Evolutionary conservation across 495 filamentous ascomycete genomes (phyloP), one percentile per base, ranked within the genome.

Genomic region (Cairneyella variabilis): DNA sequence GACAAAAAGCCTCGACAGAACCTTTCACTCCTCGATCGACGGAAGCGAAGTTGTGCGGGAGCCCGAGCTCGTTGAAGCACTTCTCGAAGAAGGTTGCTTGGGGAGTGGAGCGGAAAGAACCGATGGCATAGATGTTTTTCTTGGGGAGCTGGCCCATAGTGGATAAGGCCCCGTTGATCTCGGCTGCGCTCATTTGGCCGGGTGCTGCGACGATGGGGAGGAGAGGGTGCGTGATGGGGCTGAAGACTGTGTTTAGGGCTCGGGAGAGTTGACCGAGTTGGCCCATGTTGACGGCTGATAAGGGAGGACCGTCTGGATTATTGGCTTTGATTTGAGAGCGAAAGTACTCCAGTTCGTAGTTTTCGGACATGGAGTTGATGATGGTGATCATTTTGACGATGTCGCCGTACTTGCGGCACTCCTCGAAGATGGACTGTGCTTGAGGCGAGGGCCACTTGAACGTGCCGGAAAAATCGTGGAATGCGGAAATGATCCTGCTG

Each of bases 351-450:
- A 93, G 75, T 69, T 91, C 86, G 62, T 90, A 91, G 66, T 91
- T 91, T 52, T 89, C 88, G 58, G 89, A 84, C 64, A 85, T 82
- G 16, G 84, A 82, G 56, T 78, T 81, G 56, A 88, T 85, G 66
- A 90, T 83, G 16, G 86, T 83, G 60, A 91, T 91, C 87, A 93
- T 91, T 70, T 91, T 93, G 39, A 91, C 83, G 32, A 91, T 88
- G 65, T 91, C 88, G 18, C 84, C 86, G 61, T 90, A 90, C 50
- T 82, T 80, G 38, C 80, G 75, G 14, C 83, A 88, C 51, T 86
- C 75, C 12, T 75, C 70, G 63, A 88, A 93, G 6, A 90, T 76
- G 18, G 74, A 68, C 66, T 85, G 77, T 2, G 88, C 86, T 51
- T 82, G 76, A 3, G 77, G 67, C 0, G 87, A 86, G 5, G 84